A percentile compares a stretch with the other conserved stretches of the same genome.
These are phyloP conservation scores for Russula ochroleuca DNA, from an alignment of 768 basidiomycete genomes.

Conservation along the genomic window DNA sequence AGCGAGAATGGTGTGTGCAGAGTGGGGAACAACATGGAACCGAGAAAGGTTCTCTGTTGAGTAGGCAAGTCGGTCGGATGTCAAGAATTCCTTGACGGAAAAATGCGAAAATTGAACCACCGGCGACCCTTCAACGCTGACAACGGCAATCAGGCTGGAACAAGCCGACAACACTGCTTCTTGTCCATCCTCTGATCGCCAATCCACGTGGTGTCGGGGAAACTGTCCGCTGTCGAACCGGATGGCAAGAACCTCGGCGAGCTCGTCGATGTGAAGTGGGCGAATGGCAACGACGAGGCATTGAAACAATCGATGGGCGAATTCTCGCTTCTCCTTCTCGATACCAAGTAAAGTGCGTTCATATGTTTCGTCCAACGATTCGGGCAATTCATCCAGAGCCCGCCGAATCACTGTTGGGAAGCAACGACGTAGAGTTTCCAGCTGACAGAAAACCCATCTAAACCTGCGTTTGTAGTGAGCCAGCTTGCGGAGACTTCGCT, in stretches of 20 bases:
- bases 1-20: slow-evolving; percentile 9
- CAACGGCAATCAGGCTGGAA: not conserved
- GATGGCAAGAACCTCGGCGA: slow-evolving; percentile 14
- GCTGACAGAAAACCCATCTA: slow-evolving; percentile 10
- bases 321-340: not conserved
- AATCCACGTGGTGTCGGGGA: not conserved
- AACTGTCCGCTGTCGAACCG: not conserved
- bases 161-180: slow-evolving; percentile 4
- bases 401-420: not conserved
- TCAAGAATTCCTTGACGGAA: slow-evolving; percentile 22
- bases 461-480: slow-evolving; percentile 1
- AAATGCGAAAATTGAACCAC: slow-evolving; percentile 21
- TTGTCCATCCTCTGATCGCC: slow-evolving; percentile 5
- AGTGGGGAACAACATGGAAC: not conserved
- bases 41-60: not conserved
- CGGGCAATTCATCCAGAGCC: slow-evolving; percentile 3
- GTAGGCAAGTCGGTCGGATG: not conserved
- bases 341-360: not conserved
- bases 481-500: not conserved
- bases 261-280: slow-evolving; percentile 3
- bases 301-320: slow-evolving; percentile 8
- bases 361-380: slow-evolving; percentile 14
- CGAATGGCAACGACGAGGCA: not conserved
- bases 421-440: slow-evolving; percentile 4
- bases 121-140: not conserved